Base-by-base conservation (phyloP, 768 basidiomycete genomes). In the Xerocomellus amylosporus region DNA sequence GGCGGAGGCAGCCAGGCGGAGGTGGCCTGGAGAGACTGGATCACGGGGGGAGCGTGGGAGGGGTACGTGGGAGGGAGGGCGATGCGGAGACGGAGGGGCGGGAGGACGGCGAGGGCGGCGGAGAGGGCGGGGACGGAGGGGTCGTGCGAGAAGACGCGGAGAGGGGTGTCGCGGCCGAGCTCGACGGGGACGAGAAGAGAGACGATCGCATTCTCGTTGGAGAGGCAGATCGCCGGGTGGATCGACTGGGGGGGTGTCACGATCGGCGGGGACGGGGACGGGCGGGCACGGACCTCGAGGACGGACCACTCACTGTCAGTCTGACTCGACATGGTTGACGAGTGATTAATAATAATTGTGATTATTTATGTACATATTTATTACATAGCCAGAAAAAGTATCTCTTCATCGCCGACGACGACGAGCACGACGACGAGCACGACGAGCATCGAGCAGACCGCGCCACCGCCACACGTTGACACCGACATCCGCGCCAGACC, bases 211-310 rank as follows among this genome's bases (percentile, higher is more conserved):
- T 73, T 66, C 30, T 69, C 64, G 46, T 72, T 78, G 6, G 81
- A 79, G 37, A 87, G 58, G 64, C 75, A 89, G 40, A 72, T 66
- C 64, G 89, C 86, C 36, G 89, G 89, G 65, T 85, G 87, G 42
- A 90, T 90, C n/a, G 88, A 83, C 88, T 90, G 58, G 9, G 55
- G 37, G 14, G 44, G 12, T 4, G 46, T 49, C 44, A 56, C 37
- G 38, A 56, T 64, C 61, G 45, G 36, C 54, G 34, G 1, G 5
- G 31, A 37, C 4, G 38, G 15, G 17, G 24, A 49, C 34, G 38
- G 19, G 20, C 28, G 49, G 13, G 48, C 30, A 66, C 63, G 40
- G 37, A 67, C 65, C 59, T 67, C 48, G 62, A 61, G 65, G 51
- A 67, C 63, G 47, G 57, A 56, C 64, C 64, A 64, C 49, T 64